Evolutionary conservation across 2,329 filamentous ascomycete species (phyloP).

Genomic region (Trichoderma sp.): DNA sequence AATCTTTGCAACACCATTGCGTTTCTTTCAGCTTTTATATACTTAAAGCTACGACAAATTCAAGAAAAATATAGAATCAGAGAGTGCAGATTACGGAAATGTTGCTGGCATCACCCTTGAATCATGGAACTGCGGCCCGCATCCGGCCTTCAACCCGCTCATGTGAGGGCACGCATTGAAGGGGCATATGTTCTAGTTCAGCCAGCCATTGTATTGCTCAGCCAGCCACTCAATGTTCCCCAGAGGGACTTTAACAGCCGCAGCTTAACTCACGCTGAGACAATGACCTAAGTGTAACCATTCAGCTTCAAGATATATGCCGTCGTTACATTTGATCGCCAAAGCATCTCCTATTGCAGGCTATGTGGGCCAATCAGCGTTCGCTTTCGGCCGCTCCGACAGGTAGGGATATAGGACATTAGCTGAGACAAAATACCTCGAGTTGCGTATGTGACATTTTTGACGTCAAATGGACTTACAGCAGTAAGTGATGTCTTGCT

Average conservation of each 20-base stretch:
- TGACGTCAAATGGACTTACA: not conserved
- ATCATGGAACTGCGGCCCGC: too few relatives aligned
- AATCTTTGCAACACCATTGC: too few relatives aligned
- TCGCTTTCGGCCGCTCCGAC: not conserved
- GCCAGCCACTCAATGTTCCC: not conserved
- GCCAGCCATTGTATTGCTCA: not conserved
- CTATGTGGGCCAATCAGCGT: not conserved
- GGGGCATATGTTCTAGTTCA: not conserved
- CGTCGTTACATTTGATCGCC: not conserved
- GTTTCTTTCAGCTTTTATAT: too few relatives aligned
- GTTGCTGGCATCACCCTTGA: too few relatives aligned
- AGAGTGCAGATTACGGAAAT: too few relatives aligned
- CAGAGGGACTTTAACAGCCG: not conserved
- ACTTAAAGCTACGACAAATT: too few relatives aligned
- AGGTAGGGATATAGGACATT: not conserved
- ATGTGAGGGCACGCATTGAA: not conserved
- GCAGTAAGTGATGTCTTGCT: not conserved
- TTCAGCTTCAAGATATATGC: not conserved
- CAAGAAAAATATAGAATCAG: too few relatives aligned
- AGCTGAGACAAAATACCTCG: not conserved
- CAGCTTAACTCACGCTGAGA: not conserved
- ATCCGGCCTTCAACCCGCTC: too few relatives aligned
- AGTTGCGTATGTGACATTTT: not conserved
- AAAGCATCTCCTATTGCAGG: not conserved
- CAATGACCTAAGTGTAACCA: not conserved